These are phyloP conservation scores for Fusarium buxicola DNA, from an alignment of 2,329 filamentous ascomycete species.

Conservation along the genomic window DNA sequence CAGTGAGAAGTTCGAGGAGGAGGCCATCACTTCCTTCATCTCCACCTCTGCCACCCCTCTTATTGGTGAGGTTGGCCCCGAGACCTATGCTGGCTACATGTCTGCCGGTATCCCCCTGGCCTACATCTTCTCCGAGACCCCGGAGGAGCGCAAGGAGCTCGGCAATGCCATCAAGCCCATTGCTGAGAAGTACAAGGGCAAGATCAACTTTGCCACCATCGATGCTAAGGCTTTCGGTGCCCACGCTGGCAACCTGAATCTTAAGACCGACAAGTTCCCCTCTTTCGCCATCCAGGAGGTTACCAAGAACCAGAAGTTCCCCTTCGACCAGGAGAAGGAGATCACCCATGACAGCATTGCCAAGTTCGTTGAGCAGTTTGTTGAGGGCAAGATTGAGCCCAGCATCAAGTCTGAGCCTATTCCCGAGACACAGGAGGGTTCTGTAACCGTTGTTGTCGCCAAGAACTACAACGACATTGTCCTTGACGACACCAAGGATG, in stretches of 20 bases:
- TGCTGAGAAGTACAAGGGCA: conserved; percentile 91
- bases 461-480: conserved; percentile 94
- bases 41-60: conserved; percentile 88
- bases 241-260: conserved; percentile 96
- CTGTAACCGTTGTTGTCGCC: conserved; percentile 89
- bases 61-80: conserved; percentile 94
- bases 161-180: conserved; percentile 83
- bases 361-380: conserved; percentile 87
- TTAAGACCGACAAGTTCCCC: conserved; percentile 94
- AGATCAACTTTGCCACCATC: conserved; percentile 97
- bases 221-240: conserved; percentile 94
- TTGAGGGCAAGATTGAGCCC: conserved; percentile 88
- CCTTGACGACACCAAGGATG: conserved; percentile 94
- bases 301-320: conserved; percentile 96
- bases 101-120: conserved; percentile 89
- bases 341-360: conserved; percentile 78
- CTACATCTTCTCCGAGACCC: conserved; percentile 96
- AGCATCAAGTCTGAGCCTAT: conserved; percentile 99
- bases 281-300: conserved; percentile 98
- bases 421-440: conserved; percentile 90
- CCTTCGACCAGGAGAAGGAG: conserved; percentile 86
- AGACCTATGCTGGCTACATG: conserved; percentile 98
- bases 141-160: conserved; percentile 87
- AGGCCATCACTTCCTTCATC: conserved; percentile 84
- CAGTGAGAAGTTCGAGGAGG: conserved; percentile 80